Conservation (phyloP, 345 rosid species). For the Gynandropsis gynandra region DNA sequence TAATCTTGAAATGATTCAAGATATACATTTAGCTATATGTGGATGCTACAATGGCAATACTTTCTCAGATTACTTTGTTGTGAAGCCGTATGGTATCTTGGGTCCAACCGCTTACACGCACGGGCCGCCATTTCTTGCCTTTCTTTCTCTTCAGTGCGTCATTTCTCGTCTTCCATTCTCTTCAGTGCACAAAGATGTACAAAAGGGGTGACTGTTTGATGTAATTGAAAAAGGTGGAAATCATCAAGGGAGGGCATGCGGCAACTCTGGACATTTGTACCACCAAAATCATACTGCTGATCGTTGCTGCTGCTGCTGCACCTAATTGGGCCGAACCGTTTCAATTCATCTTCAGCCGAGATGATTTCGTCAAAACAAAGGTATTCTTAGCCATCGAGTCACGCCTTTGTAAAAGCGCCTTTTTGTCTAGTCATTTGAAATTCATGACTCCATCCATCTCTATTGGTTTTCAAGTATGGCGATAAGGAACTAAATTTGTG, state of each 20-base stretch:
- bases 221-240: constrained; percentile 40
- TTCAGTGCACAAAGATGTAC: neutral
- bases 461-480: too few species aligned
- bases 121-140: neutral
- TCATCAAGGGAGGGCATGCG: constrained; percentile 89
- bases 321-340: too few species aligned
- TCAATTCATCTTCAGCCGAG: constrained; percentile 88
- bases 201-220: constrained; percentile 18
- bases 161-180: too few species aligned
- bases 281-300: constrained; percentile 58
- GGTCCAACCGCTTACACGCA: neutral
- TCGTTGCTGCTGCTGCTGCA: constrained; percentile 79
- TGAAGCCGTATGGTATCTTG: neutral
- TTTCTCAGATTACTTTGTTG: too few species aligned
- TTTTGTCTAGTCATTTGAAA: too few species aligned
- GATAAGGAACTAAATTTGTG: too few species aligned
- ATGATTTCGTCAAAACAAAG: constrained; percentile 74
- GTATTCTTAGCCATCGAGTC: too few species aligned
- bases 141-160: neutral
- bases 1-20: neutral
- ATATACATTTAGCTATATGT: constrained; percentile 1
- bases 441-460: too few species aligned
- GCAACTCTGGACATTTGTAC: constrained; percentile 68
- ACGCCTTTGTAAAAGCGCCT: too few species aligned
- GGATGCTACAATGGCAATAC: neutral